These are phyloP conservation scores for Tricholoma flavovirens DNA, from an alignment of 768 basidiomycete species.

Conservation along the genomic window DNA sequence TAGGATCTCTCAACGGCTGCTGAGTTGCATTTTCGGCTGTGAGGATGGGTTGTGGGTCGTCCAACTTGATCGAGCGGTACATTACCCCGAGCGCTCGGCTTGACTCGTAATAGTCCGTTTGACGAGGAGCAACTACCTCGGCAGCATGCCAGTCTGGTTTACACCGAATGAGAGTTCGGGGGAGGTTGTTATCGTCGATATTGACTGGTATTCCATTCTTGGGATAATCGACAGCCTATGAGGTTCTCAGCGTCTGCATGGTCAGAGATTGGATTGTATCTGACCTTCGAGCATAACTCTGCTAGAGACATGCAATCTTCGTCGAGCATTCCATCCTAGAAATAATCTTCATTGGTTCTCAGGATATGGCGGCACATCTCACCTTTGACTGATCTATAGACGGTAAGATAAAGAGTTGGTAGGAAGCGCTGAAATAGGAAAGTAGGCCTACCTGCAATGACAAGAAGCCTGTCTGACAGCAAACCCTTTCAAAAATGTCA, in stretches of 20 bases:
- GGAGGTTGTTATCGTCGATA: slow-evolving; percentile 38
- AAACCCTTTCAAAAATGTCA: slow-evolving; percentile 45
- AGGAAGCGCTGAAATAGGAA: neutral
- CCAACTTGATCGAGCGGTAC: slow-evolving; percentile 55
- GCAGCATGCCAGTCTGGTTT: slow-evolving; percentile 79
- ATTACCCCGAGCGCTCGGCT: slow-evolving; percentile 64
- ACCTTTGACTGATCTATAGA: slow-evolving; percentile 66
- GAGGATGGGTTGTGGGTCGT: slow-evolving; percentile 26
- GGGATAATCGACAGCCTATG: slow-evolving; percentile 71
- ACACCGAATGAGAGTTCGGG: slow-evolving; percentile 50
- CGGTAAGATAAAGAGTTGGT: neutral
- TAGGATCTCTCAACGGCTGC: slow-evolving; percentile 29
- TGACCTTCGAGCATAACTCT: slow-evolving; percentile 49
- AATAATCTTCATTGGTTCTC: neutral
- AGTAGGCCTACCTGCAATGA: slow-evolving; percentile 55
- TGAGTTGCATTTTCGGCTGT: slow-evolving; percentile 8
- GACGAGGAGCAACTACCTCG: slow-evolving; percentile 46
- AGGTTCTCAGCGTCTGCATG: neutral
- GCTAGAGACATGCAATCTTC: slow-evolving; percentile 52
- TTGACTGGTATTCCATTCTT: slow-evolving; percentile 70
- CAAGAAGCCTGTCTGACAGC: slow-evolving; percentile 59
- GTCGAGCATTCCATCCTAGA: slow-evolving; percentile 59
- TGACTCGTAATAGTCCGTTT: slow-evolving; percentile 68
- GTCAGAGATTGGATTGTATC: neutral
- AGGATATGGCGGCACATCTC: slow-evolving; percentile 2